Base-by-base conservation (phyloP, 176 grass and related monocot species). In the Alloteropsis semialata region DNA sequence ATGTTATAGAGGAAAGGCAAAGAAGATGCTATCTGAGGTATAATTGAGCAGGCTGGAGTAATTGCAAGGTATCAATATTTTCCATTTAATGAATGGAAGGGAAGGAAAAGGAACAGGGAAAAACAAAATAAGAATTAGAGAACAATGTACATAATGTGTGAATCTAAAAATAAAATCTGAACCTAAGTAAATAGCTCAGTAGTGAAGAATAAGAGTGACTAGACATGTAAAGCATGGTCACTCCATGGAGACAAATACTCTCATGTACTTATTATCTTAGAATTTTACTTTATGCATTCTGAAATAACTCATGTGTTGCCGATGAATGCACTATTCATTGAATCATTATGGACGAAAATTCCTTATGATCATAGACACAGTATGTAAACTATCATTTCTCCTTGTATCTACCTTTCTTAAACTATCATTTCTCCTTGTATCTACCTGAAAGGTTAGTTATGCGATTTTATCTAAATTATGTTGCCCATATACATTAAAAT, bases 11-110 rank as follows among this genome's bases (percentile, higher is more conserved):
- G 65, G 70, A 42, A 32, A 84, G 54, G 65, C 44, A 81, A 77
- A 77, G 88, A 65, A 8, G 43, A 57, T 81, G 83, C 77, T 85
- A 82, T 75, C 72, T 53, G 71, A 89, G 81, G 77, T 64, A 76
- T 43, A 89, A 82, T 24, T 41, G 62, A 86, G 71, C 3, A 34
- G 44, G 83, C 65, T 86, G 78, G 38, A 65, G 65, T 54, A 86
- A 57, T 16, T 41, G 56, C 60, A 90, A 45, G 88, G 81, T 62
- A 33, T 39, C 65, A 65, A 82, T 46, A 82, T 82, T 66, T 82
- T 66, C 83, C 65, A 86, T 59, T 32, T 55, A 48, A 50, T 82
- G 73, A 46, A 86, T 65, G 72, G 72, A 90, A 58, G 19, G 46
- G 61, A 81, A 85, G 60, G 41, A 41, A 61, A 68, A 75, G 12